A percentile compares a stretch with the other conserved stretches of the same genome.
phyloP scores from a whole-genome alignment of 768 basidiomycete genomes.

The Clitopilus hobsonii region DNA sequence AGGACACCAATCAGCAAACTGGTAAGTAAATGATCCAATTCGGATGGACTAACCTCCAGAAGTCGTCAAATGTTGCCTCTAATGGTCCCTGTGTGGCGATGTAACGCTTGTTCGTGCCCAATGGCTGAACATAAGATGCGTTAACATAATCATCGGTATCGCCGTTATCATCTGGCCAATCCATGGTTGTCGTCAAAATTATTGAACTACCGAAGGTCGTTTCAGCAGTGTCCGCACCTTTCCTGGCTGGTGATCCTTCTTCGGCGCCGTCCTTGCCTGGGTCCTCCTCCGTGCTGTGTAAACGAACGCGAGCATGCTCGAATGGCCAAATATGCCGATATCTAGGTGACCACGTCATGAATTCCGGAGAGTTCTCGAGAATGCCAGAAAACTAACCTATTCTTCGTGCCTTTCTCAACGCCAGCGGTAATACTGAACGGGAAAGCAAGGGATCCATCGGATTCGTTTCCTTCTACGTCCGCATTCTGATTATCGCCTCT shows the following conservation, averaged over 20 bases:
- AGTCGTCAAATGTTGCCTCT: constrained; percentile 84
- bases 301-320: constrained; percentile 85
- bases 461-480: constrained; percentile 3
- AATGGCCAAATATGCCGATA: constrained; percentile 98
- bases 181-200: constrained; percentile 39
- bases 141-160: constrained; percentile 95
- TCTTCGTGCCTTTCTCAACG: constrained; percentile 91
- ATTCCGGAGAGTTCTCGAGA: not conserved
- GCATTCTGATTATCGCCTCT: not conserved
- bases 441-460: constrained; percentile 32
- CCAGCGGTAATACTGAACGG: constrained; percentile 95
- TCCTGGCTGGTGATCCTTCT: not conserved
- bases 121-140: constrained; percentile 87
- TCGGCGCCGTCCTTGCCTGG: not conserved
- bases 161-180: too few relatives aligned
- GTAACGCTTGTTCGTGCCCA: constrained; percentile 77
- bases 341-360: constrained; percentile 29
- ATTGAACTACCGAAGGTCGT: not conserved
- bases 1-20: not conserved
- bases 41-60: constrained; percentile 66
- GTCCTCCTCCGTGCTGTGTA: constrained; percentile 28
- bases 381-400: constrained; percentile 48
- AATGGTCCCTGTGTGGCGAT: constrained; percentile 97
- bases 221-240: not conserved
- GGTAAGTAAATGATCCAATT: not conserved